Evolutionary conservation across 768 basidiomycete species (phyloP), one percentile per base, ranked within the genome.

Genomic region (Rhodocollybia butyracea): DNA sequence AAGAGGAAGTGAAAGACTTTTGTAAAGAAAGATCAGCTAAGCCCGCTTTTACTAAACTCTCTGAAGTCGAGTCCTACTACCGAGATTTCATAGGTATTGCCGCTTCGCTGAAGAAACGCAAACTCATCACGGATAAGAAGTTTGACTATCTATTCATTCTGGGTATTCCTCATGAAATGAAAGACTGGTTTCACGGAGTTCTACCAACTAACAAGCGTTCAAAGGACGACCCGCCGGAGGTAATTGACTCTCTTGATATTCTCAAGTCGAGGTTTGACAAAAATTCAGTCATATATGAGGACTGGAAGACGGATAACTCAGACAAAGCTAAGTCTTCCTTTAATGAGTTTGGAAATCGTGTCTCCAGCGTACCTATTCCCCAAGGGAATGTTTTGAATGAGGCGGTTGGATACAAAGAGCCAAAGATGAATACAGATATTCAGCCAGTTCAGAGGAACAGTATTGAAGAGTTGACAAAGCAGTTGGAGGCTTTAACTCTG

Each of bases 61-160:
- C 27, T n/a, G 55, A 56, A n/a, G 46, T 61, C 5, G 55, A 59
- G 24, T 7, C 13, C 15, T 61, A 61, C 51, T 46, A 26, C 22
- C 57, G 43, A 1, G 46, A 10, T 2, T 61, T 59, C 38, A n/a
- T 31, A 38, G 22, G 24, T 2, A 48, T 61, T 34, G 57, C 60
- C 10, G 54, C 46, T 4, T 55, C 55, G 0, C 50, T 61, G 3
- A 17, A 52, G 26, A 59, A 59, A 51, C 19, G 47, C 15, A 10
- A 30, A 36, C n/a, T 39, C 1, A 52, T 61, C 13, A 61, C 51
- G 1, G 19, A 22, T 3, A 24, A 30, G 2, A 29, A 56, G n/a
- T 34, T 46, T 34, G 31, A 54, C 19, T 51, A 29, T 34, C 59
- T 57, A 42, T 61, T 61, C n/a, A 38, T 61, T 24, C 15, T n/a